phyloP scores from a whole-genome alignment of 768 basidiomycete species.

The Polyporus arcularius region DNA sequence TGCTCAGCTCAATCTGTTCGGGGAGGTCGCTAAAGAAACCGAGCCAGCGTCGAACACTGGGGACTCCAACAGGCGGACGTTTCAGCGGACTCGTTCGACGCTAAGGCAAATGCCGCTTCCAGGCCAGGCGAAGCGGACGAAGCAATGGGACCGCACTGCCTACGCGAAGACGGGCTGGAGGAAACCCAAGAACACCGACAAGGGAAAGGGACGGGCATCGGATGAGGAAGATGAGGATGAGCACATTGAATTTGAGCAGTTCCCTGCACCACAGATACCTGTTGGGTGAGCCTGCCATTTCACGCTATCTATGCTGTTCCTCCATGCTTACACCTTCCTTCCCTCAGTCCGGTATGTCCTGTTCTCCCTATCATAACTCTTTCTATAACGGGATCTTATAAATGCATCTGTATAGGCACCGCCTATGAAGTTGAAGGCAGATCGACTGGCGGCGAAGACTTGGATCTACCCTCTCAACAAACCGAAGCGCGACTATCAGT shows the following conservation, averaged over 20 bases:
- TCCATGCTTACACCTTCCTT: background rate
- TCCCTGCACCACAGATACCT: constrained; percentile 65
- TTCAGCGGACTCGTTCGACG: constrained; percentile 44
- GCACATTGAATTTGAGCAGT: constrained; percentile 74
- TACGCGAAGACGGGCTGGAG: constrained; percentile 81
- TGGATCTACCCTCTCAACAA: constrained; percentile 93
- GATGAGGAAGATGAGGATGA: constrained; percentile 64
- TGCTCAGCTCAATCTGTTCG: constrained; percentile 70
- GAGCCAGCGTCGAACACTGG: constrained; percentile 28
- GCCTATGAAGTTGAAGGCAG: constrained; percentile 76
- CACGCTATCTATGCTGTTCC: too few species aligned
- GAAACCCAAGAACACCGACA: constrained; percentile 50
- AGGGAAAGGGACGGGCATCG: constrained; percentile 39
- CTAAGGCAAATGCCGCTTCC: constrained; percentile 22
- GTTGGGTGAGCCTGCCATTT: constrained; percentile 26
- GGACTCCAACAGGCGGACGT: constrained; percentile 28
- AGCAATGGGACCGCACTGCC: constrained; percentile 89
- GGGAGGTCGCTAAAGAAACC: constrained; percentile 47
- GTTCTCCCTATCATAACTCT: background rate
- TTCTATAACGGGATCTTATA: too few species aligned
- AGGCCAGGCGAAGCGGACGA: constrained; percentile 50
- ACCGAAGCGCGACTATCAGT: constrained; percentile 91
- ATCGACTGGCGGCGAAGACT: constrained; percentile 76
- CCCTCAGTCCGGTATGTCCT: constrained; percentile 10
- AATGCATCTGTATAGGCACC: constrained; percentile 47